phyloP scores from a whole-genome alignment of 257 asterid species.

The Echites panduratus region DNA sequence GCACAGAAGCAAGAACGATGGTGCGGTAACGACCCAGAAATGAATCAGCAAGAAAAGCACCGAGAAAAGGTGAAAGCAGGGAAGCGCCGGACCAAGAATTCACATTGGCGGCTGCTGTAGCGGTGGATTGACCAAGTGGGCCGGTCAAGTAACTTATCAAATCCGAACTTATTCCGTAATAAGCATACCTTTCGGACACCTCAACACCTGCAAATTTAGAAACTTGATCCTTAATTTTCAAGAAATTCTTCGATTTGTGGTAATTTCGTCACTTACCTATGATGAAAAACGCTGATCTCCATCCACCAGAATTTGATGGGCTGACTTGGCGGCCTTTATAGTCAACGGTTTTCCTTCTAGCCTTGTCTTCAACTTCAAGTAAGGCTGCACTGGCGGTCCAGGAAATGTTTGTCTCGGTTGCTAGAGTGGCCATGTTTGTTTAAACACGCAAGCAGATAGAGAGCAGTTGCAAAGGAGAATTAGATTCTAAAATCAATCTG shows the following conservation, averaged over 20 bases:
- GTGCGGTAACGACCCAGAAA: slow-evolving; percentile 37
- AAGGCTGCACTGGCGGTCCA: background rate
- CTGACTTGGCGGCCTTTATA: slow-evolving; percentile 8
- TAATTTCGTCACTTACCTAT: slow-evolving; percentile 10
- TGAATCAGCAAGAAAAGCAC: slow-evolving; percentile 40
- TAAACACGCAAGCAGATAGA: background rate
- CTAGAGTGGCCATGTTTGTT: background rate
- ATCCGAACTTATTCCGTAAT: slow-evolving; percentile 29
- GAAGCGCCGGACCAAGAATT: slow-evolving; percentile 38
- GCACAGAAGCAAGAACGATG: slow-evolving; percentile 29
- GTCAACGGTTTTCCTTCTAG: slow-evolving; percentile 11
- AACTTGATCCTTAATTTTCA: background rate
- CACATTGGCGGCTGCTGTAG: slow-evolving; percentile 32
- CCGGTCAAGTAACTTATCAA: slow-evolving; percentile 40
- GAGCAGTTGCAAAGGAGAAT: background rate
- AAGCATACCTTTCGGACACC: slow-evolving; percentile 39
- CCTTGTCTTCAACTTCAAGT: background rate
- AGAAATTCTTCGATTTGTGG: background rate
- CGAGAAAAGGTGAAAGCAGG: slow-evolving; percentile 31
- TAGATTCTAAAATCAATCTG: too few relatives aligned
- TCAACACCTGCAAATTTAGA: slow-evolving; percentile 26
- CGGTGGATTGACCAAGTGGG: slow-evolving; percentile 39
- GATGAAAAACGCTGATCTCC: slow-evolving; percentile 21
- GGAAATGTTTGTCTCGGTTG: background rate
- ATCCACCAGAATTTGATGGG: slow-evolving; percentile 16